A percentile compares a stretch with the other conserved stretches of the same genome.
Evolutionary conservation across 2,329 filamentous ascomycete species (phyloP).

Genomic region (Alternaria sp.): DNA sequence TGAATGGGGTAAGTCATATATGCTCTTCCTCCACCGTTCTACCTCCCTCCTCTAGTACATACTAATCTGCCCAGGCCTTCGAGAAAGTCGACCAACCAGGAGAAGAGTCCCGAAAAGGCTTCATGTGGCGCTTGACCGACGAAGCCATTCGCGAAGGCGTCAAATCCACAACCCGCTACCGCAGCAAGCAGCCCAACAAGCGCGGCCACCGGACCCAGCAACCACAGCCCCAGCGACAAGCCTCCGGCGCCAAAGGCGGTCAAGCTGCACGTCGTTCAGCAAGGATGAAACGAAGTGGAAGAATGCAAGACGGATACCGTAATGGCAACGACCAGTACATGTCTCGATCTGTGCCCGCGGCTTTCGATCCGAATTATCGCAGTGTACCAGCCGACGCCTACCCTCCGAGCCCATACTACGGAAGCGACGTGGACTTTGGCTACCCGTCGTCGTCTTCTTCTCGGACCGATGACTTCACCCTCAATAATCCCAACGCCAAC

Average conservation of each 20-base stretch:
- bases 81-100: slow-evolving; percentile 57
- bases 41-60: background rate
- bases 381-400: slow-evolving; percentile 15
- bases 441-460: background rate
- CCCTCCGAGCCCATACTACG: slow-evolving; percentile 26
- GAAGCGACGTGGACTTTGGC: slow-evolving; percentile 28
- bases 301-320: slow-evolving; percentile 25
- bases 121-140: slow-evolving; percentile 77
- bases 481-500: background rate
- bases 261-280: slow-evolving; percentile 48
- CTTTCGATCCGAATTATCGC: slow-evolving; percentile 13
- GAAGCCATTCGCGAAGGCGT: slow-evolving; percentile 75
- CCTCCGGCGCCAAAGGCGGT: slow-evolving; percentile 55
- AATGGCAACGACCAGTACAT: slow-evolving; percentile 31
- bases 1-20: slow-evolving; percentile 76
- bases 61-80: slow-evolving; percentile 56
- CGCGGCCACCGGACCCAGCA: slow-evolving; percentile 38
- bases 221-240: slow-evolving; percentile 50
- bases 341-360: slow-evolving; percentile 20
- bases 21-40: background rate
- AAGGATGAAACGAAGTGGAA: slow-evolving; percentile 26
- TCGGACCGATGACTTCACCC: slow-evolving; percentile 8
- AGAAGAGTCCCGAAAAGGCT: slow-evolving; percentile 68
- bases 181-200: slow-evolving; percentile 55
- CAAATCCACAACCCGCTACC: slow-evolving; percentile 76